Percentiles rank a stretch among this genome's conserved stretches.
These are phyloP conservation scores for Penicillium polonicum DNA, from an alignment of 2,329 filamentous ascomycete genomes.

Conservation along the genomic window DNA sequence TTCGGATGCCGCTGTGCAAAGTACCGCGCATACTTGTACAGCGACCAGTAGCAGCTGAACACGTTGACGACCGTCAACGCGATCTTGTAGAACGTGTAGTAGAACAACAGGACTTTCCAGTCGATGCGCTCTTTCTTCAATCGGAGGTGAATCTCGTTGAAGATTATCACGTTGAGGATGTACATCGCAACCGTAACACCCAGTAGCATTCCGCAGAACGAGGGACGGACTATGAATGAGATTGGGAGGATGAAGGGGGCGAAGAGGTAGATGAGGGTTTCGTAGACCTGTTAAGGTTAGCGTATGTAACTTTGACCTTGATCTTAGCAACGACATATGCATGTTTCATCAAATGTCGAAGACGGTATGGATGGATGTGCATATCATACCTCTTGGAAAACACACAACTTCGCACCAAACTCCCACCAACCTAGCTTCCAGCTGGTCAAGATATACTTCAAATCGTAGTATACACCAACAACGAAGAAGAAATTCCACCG, in stretches of 20 bases:
- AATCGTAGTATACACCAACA: no score
- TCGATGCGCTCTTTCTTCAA: no score
- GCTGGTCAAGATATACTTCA: no score
- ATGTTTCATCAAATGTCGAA: background rate
- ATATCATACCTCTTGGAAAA: constrained; percentile 45
- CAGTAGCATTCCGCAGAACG: constrained; percentile 43
- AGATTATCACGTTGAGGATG: constrained; percentile 32
- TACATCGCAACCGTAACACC: constrained; percentile 44
- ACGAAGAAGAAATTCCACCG: no score
- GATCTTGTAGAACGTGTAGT: no score
- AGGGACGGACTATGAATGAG: constrained; percentile 44
- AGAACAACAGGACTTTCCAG: no score
- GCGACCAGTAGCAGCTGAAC: constrained; percentile 29
- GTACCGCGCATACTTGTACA: constrained; percentile 49
- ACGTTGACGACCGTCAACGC: no score
- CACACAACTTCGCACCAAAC: constrained; percentile 13
- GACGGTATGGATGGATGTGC: background rate
- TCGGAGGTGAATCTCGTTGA: no score
- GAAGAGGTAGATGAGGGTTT: constrained; percentile 48
- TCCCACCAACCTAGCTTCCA: no score
- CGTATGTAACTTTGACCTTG: background rate
- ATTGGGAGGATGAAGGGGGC: constrained; percentile 50
- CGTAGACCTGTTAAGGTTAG: constrained; percentile 35
- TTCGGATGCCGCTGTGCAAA: constrained; percentile 51
- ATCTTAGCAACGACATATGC: background rate